Base-by-base conservation (phyloP, 495 filamentous ascomycete genomes). In the Aspergillus steynii region DNA sequence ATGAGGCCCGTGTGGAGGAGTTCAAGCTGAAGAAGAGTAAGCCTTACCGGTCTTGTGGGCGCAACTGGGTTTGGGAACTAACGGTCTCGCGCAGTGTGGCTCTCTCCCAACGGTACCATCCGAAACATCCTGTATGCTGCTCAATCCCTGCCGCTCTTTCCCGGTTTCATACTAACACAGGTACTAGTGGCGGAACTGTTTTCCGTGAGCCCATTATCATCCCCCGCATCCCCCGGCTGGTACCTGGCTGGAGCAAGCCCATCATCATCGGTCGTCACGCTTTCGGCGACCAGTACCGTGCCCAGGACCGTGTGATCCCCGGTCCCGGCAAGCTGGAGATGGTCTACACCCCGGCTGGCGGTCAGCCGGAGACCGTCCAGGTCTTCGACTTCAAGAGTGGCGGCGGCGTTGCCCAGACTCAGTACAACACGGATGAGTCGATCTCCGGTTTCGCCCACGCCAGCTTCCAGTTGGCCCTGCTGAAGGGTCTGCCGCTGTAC, bases 121-220 rank as follows among this genome's bases (percentile, higher is more conserved):
- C 88, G 95, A 72, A 99, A 99, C 78, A 83, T 85, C 65, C 88
- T 99, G 71, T 83, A 70, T 70, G 80, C 68, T 31, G 4, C 51
- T 20, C 15, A 32, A n/a, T 48, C 7, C n/a, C 53, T 53, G 31
- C 26, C 2, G 20, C 12, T 2, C 37, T 49, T 0, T 52, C 34
- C 20, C 46, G 15, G 6, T 25, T 61, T 10, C 27, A 29, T 29
- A n/a, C 53, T 37, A 56, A 32, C 3, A 9, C 56, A 47, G 26
- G 52, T 32, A 50, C 56, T 69, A 84, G 81, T 45, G 93, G 93
- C 61, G 95, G 95, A 62, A 99, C 95, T 67, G 93, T 99, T 61
- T 99, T 99, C 87, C 87, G 95, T 74, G 95, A 97, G 77, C 95
- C 95, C 66, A 99, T 99, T 65, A 89, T 99, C 69, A 99, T 99